Evolutionary conservation across 352 stramenopile genomes (phyloP).

Genomic region (Phytophthora pini): DNA sequence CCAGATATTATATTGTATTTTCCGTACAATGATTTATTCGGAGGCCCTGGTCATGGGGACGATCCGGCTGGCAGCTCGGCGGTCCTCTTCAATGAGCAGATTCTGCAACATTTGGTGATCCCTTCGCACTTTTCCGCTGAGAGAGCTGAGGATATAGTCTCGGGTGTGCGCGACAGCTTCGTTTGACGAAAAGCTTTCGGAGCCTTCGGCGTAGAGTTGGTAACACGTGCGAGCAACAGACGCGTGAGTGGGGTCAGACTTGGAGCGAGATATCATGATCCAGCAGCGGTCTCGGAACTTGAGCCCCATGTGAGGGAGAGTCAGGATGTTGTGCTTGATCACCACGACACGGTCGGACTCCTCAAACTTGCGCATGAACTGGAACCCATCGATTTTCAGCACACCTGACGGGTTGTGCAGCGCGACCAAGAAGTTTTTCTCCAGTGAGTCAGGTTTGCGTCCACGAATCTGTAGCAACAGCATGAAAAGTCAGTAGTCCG

Average conservation of each 20-base stretch:
- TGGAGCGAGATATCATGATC: constrained; percentile 43
- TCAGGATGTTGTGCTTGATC: constrained; percentile 38
- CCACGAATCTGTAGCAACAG: constrained; percentile 28
- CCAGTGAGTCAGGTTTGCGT: constrained; percentile 36
- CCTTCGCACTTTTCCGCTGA: constrained; percentile 36
- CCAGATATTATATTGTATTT: too few relatives aligned
- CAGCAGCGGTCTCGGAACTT: constrained; percentile 39
- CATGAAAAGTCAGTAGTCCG: constrained; percentile 4
- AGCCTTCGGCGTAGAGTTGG: constrained; percentile 39
- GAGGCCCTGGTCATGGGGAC: constrained; percentile 3
- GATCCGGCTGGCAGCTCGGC: constrained; percentile 24
- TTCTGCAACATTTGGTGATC: constrained; percentile 43
- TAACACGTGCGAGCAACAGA: constrained; percentile 40
- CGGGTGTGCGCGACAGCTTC: constrained; percentile 24
- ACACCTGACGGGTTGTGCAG: constrained; percentile 37
- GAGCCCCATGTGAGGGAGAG: constrained; percentile 34
- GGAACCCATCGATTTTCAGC: constrained; percentile 35
- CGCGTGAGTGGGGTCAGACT: constrained; percentile 30
- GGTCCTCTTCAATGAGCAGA: constrained; percentile 38
- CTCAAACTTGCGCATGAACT: constrained; percentile 47
- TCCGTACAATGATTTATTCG: too few relatives aligned
- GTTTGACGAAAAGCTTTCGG: constrained; percentile 19
- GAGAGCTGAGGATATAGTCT: constrained; percentile 39
- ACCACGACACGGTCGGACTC: constrained; percentile 38
- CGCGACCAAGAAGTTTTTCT: constrained; percentile 47